phyloP scores from a whole-genome alignment of 2,329 filamentous ascomycete genomes.

The Alternaria arborescens region DNA sequence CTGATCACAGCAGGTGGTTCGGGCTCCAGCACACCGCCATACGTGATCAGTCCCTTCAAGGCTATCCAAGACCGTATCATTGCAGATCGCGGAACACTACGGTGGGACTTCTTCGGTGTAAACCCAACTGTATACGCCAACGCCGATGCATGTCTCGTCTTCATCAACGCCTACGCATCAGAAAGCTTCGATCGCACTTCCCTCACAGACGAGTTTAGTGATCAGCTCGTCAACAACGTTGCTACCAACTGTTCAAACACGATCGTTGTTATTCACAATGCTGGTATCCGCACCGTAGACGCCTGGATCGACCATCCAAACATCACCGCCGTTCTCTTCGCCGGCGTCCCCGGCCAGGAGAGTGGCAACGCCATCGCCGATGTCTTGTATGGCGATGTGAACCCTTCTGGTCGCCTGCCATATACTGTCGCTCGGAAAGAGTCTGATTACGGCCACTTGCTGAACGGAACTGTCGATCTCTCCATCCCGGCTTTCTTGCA shows the following conservation, averaged over 20 bases:
- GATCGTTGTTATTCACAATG: constrained; percentile 57
- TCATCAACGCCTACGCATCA: constrained; percentile 63
- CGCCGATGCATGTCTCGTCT: constrained; percentile 61
- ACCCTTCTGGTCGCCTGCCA: constrained; percentile 75
- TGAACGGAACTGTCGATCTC: constrained; percentile 54
- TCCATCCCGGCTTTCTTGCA: constrained; percentile 73
- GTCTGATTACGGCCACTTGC: constrained; percentile 71
- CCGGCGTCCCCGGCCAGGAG: constrained; percentile 81
- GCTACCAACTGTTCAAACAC: constrained; percentile 60
- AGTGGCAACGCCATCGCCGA: constrained; percentile 79
- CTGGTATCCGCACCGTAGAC: constrained; percentile 72
- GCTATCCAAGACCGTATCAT: constrained; percentile 47
- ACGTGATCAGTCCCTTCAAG: constrained; percentile 54
- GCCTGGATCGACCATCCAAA: constrained; percentile 79
- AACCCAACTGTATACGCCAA: constrained; percentile 42
- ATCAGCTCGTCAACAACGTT: constrained; percentile 55
- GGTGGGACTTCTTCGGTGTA: constrained; percentile 47
- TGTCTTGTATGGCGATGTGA: constrained; percentile 79
- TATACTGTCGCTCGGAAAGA: constrained; percentile 79
- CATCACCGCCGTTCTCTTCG: constrained; percentile 82
- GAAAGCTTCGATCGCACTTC: constrained; percentile 42
- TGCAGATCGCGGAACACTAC: constrained; percentile 42
- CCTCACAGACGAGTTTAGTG: constrained; percentile 32
- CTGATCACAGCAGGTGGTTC: constrained; percentile 50
- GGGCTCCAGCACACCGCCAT: constrained; percentile 51